These are phyloP conservation scores for Hypoxylon sp. DNA, from an alignment of 2,329 filamentous ascomycete species.

Conservation along the genomic window DNA sequence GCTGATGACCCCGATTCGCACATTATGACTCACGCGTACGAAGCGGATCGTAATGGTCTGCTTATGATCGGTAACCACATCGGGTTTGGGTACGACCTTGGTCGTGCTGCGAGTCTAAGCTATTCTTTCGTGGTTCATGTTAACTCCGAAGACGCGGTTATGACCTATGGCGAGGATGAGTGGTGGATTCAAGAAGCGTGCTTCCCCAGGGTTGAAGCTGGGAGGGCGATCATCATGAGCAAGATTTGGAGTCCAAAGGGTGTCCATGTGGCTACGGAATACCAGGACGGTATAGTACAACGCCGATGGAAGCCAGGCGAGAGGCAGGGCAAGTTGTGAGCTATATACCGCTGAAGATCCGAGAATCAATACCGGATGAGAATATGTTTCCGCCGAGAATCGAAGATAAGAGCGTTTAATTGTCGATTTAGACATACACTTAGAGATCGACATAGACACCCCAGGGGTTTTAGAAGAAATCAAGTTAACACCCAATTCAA, in stretches of 20 bases:
- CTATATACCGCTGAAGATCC: background rate
- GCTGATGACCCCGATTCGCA: slow-evolving; percentile 61
- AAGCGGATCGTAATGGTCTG: slow-evolving; percentile 68
- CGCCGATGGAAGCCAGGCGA: slow-evolving; percentile 49
- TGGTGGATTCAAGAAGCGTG: slow-evolving; percentile 70
- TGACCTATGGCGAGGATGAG: slow-evolving; percentile 57
- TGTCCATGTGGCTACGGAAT: slow-evolving; percentile 68
- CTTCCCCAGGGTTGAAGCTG: slow-evolving; percentile 64
- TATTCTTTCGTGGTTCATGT: slow-evolving; percentile 69
- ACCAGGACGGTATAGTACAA: slow-evolving; percentile 66
- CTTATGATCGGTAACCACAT: slow-evolving; percentile 66
- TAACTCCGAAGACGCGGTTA: slow-evolving; percentile 63
- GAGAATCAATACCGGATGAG: background rate
- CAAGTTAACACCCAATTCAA: no score
- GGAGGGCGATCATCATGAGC: slow-evolving; percentile 63
- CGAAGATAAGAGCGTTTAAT: background rate
- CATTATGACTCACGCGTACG: slow-evolving; percentile 65
- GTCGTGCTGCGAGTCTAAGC: slow-evolving; percentile 62
- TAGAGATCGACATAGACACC: background rate
- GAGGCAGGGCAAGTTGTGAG: slow-evolving; percentile 49
- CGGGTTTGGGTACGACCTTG: slow-evolving; percentile 61
- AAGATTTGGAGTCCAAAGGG: slow-evolving; percentile 69
- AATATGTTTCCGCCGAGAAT: background rate
- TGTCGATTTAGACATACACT: background rate
- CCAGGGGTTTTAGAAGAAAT: no score